Evolutionary conservation across 1,284 basidiomycete genomes (phyloP), one percentile per base, ranked within the genome.

Genomic region (Ganoderma lingzhi): DNA sequence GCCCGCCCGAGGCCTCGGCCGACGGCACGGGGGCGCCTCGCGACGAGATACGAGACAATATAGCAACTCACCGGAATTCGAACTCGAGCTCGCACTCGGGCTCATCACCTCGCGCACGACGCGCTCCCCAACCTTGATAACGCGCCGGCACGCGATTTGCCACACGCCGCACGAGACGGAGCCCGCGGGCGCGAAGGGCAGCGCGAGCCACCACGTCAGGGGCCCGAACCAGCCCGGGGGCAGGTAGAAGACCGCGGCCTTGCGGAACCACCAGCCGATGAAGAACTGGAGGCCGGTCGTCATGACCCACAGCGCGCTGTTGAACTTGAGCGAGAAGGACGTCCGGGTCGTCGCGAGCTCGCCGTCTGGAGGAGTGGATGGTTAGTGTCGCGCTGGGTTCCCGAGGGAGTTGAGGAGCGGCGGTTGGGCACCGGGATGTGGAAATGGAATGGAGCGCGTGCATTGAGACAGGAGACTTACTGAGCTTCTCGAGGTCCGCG

Each of bases 401-500:
- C 23, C 23, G 23, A 51, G 9, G 23, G 12, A 6, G 8, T n/a
- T 17, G 6, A 6, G 45, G 19, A 6, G 6, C 28, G 48, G 48
- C 23, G n/a, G 19, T 23, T 5, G 17, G 19, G 23, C 10, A n/a
- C 1, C 23, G 23, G 23, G 10, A 14, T 51, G 48, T 23, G 23
- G 55, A 42, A 58, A 32, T 32, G n/a, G 15, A n/a, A 41, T 3
- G 23, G 48, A n/a, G 10, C 28, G 23, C 12, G 8, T 51, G 30
- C 9, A n/a, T 35, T 1, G 56, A 14, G 35, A 8, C 19, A 6
- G 23, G 58, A 17, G 28, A 90, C 94, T 82, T 80, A 96, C 95
- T 99, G 73, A 94, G 86, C 80, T 92, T 93, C 83, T 99, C 97
- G n/a, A 99, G 85, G 63, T 99, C 96, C 39, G 90, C 88, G n/a